Conservation (phyloP, 2,329 filamentous ascomycete species). For the Colletotrichum sp. region DNA sequence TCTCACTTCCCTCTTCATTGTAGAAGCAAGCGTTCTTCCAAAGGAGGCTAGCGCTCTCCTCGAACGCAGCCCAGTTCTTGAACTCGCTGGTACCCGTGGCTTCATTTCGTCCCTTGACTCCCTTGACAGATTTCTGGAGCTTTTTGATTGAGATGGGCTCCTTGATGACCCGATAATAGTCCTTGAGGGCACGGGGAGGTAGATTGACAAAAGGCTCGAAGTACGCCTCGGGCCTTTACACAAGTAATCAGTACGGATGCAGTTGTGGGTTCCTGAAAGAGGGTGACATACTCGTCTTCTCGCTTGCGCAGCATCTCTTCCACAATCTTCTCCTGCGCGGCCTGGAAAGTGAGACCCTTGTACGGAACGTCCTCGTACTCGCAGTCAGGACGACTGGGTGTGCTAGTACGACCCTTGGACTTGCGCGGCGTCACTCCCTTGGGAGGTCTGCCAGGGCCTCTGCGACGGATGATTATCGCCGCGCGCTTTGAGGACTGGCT, state of each 20-base stretch:
- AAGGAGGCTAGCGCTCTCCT: slow-evolving; percentile 78
- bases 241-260: neutral
- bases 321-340: slow-evolving; percentile 86
- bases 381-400: slow-evolving; percentile 52
- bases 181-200: slow-evolving; percentile 75
- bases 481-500: slow-evolving; percentile 25
- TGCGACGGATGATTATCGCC: slow-evolving; percentile 44
- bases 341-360: slow-evolving; percentile 77
- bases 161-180: slow-evolving; percentile 86
- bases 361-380: slow-evolving; percentile 65
- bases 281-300: slow-evolving; percentile 63
- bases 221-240: slow-evolving; percentile 70
- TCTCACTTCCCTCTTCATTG: slow-evolving; percentile 90
- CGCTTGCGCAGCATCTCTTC: slow-evolving; percentile 74
- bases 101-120: slow-evolving; percentile 71
- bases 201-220: slow-evolving; percentile 79
- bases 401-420: slow-evolving; percentile 33
- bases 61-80: slow-evolving; percentile 83
- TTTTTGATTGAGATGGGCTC: slow-evolving; percentile 80
- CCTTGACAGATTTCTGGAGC: slow-evolving; percentile 78
- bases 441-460: slow-evolving; percentile 38
- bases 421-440: slow-evolving; percentile 35
- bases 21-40: slow-evolving; percentile 90
- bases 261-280: neutral
- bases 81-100: slow-evolving; percentile 70